These are phyloP conservation scores for Exserohilum turcica DNA, from an alignment of 2,329 filamentous ascomycete genomes.

Conservation along the genomic window DNA sequence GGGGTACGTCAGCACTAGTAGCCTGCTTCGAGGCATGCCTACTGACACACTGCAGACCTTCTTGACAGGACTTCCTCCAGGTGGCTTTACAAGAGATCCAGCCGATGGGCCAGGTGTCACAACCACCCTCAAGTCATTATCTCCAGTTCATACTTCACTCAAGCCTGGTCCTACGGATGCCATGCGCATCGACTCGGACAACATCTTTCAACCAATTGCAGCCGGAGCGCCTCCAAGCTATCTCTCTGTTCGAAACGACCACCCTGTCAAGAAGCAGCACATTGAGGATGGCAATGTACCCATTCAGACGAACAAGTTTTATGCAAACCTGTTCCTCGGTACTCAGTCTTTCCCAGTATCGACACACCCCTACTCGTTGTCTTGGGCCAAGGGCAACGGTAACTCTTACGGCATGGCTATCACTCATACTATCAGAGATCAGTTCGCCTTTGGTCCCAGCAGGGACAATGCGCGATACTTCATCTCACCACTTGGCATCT, in stretches of 20 bases:
- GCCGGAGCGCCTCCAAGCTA: conserved; percentile 48
- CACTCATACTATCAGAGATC: conserved; percentile 72
- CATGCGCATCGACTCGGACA: conserved; percentile 19
- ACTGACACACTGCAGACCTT: conserved; percentile 33
- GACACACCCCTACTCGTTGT: conserved; percentile 66
- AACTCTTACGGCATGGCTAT: conserved; percentile 78
- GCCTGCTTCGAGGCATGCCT: not conserved
- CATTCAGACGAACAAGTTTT: conserved; percentile 74
- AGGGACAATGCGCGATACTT: conserved; percentile 65
- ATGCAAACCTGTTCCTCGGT: conserved; percentile 77
- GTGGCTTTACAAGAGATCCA: conserved; percentile 37
- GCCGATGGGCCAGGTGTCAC: conserved; percentile 24
- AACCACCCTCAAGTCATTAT: conserved; percentile 28
- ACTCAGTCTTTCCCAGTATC: conserved; percentile 71
- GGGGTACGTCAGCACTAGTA: conserved; percentile 30
- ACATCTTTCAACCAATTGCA: conserved; percentile 52
- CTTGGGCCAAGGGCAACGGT: conserved; percentile 57
- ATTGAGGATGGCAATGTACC: conserved; percentile 51
- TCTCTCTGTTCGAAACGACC: conserved; percentile 45
- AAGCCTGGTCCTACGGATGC: conserved; percentile 32
- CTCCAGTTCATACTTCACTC: conserved; percentile 37
- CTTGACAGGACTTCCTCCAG: conserved; percentile 37
- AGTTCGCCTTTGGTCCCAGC: conserved; percentile 59
- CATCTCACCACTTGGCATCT: conserved; percentile 80
- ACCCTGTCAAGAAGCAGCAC: conserved; percentile 49